Conservation (phyloP, 2,329 filamentous ascomycete species). For the Beauveria bassiana region DNA sequence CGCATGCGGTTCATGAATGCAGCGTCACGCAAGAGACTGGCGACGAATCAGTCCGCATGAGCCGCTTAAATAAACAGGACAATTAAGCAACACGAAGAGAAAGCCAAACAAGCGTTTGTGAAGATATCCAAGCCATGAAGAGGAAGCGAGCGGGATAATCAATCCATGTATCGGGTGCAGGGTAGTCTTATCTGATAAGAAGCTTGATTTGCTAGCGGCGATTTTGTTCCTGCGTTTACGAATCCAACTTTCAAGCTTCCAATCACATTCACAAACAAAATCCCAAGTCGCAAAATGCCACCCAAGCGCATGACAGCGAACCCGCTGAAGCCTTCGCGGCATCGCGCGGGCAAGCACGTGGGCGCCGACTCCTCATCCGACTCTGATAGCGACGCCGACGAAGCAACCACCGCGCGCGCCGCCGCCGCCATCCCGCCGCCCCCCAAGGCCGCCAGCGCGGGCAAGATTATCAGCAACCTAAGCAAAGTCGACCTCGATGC, state of each 20-base stretch:
- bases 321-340: conserved; percentile 68
- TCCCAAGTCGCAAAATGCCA: conserved; percentile 38
- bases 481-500: conserved; percentile 45
- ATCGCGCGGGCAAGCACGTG: conserved; percentile 75
- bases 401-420: conserved; percentile 15
- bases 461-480: conserved; percentile 47
- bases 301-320: conserved; percentile 92
- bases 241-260: background rate
- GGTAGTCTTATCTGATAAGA: conserved; percentile 7
- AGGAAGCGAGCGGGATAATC: background rate
- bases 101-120: background rate
- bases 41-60: background rate
- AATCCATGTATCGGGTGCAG: background rate
- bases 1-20: background rate
- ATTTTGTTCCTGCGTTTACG: background rate
- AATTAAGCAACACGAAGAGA: background rate
- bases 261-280: background rate
- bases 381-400: conserved; percentile 40
- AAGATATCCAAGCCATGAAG: no score
- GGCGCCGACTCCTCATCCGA: conserved; percentile 48
- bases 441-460: conserved; percentile 49
- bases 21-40: background rate
- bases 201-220: conserved; percentile 4
- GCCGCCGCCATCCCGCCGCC: conserved; percentile 40
- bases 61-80: background rate